Conservation (phyloP, 495 filamentous ascomycete species). For the Neurospora cerealis region DNA sequence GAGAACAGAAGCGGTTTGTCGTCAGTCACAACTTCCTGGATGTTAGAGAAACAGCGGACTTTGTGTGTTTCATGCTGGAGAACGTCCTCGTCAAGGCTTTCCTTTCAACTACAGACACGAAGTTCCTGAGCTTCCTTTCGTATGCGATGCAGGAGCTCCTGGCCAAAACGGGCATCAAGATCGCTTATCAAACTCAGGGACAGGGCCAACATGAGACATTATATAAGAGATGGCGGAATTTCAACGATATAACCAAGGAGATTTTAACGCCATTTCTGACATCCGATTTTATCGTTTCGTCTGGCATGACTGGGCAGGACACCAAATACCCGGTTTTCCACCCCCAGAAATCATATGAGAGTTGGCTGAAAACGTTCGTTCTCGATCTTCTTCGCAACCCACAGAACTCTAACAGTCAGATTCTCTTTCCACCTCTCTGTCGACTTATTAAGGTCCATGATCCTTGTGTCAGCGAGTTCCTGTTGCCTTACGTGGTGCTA, state of each 20-base stretch:
- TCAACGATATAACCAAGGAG: constrained; percentile 65
- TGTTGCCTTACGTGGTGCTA: constrained; percentile 74
- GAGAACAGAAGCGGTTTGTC: constrained; percentile 69
- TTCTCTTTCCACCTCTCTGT: constrained; percentile 70
- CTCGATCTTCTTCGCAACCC: constrained; percentile 70
- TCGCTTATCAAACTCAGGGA: constrained; percentile 32
- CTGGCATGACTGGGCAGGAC: constrained; percentile 38
- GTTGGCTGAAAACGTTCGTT: constrained; percentile 72
- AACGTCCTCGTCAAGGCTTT: constrained; percentile 86
- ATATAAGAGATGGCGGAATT: constrained; percentile 61
- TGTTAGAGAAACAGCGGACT: constrained; percentile 72
- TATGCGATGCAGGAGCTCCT: constrained; percentile 91
- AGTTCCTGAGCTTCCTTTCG: constrained; percentile 79
- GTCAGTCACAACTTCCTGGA: constrained; percentile 76
- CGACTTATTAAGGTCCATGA: constrained; percentile 76
- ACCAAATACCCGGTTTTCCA: constrained; percentile 71
- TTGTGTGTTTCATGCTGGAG: constrained; percentile 74
- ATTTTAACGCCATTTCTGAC: constrained; percentile 76
- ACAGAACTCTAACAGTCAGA: constrained; percentile 54
- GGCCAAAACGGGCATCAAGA: constrained; percentile 58
- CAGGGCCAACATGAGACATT: constrained; percentile 10
- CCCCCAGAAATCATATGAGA: constrained; percentile 51
- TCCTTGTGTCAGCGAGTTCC: constrained; percentile 69
- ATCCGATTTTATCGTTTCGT: constrained; percentile 65
- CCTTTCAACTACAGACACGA: constrained; percentile 73